A percentile compares a stretch with the other conserved stretches of the same genome.
These are phyloP conservation scores for Colletotrichum phormii DNA, from an alignment of 2,329 filamentous ascomycete genomes.

Conservation along the genomic window DNA sequence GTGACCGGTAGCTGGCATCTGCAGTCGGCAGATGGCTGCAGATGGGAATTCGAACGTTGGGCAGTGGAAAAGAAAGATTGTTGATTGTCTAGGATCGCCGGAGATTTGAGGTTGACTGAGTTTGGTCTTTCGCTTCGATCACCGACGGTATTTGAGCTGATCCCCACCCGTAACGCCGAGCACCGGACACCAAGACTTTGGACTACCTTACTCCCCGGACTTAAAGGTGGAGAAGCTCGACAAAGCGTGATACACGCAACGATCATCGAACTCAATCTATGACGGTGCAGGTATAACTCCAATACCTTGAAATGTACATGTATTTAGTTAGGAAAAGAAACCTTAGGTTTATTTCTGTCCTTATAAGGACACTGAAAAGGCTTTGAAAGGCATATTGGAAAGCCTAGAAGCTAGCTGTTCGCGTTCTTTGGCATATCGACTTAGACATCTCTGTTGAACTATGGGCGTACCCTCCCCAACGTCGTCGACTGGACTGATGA, in stretches of 20 bases:
- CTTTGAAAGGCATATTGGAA: too few relatives aligned
- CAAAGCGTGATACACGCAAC: not conserved
- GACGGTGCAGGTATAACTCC: not conserved
- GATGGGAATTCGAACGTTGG: not conserved
- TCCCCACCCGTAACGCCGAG: not conserved
- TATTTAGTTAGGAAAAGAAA: not conserved
- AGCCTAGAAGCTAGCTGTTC: too few relatives aligned
- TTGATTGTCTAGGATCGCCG: not conserved
- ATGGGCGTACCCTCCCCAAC: not conserved
- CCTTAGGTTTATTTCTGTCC: rapidly evolving
- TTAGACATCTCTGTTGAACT: not conserved
- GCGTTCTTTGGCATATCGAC: not conserved
- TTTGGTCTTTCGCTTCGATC: not conserved
- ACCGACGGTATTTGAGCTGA: not conserved
- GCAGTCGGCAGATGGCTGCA: not conserved
- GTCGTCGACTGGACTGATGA: not conserved
- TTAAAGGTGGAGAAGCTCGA: not conserved
- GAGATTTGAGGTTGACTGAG: not conserved
- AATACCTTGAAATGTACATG: not conserved
- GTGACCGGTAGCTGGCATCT: too few relatives aligned
- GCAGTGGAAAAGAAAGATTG: not conserved
- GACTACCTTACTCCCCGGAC: not conserved
- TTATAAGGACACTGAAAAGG: not conserved
- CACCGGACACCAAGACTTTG: not conserved
- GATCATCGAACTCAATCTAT: not conserved